Base-by-base conservation (phyloP, 2,329 filamentous ascomycete species). In the Cladobotryum mycophilum region DNA sequence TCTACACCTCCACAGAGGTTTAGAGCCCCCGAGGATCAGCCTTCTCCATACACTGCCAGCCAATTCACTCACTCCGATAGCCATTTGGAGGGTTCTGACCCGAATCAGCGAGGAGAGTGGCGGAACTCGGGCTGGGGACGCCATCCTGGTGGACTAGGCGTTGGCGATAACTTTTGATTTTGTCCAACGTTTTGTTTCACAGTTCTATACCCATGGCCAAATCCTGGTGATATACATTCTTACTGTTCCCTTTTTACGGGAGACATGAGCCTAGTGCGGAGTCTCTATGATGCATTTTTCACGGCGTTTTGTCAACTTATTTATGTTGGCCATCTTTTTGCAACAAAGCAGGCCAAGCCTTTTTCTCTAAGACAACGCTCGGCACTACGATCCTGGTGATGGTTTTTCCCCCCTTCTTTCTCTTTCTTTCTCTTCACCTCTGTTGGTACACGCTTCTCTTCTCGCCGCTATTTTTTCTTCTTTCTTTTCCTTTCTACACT, bases 51-150 rank as follows among this genome's bases (percentile, higher is more conserved):
- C 54, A 63, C 64, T 30, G 67, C 67, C 30, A 55, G 53, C 48
- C 71, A 76, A 34, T 72, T 72, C 50, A 74, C 76, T 55, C 69
- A 68, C 44, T 67, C 69, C 2, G 74, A 76, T 51, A 67, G 65
- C 51, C 69, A 69, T 45, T 59, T 70, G 20, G 67, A 71, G 53
- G 66, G 61, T 36, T 59, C 67, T 34, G 70, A 74, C 44, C 68
- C 70, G 43, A 68, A 63, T 43, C 74, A 74, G 53, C 74, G 74
- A 42, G 71, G 75, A 49, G 76, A 81, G 53, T 82, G 79, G 77
- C 74, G 79, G 34, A 80, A 80, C 60, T 82, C 79, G 15, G 76
- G 69, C 36, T 80, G 73, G 72, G 72, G 70, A 25, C 75, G 75
- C 44, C 77, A 74, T 53, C 76, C 70, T 55, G 71, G 75, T 18